phyloP scores from a whole-genome alignment of 345 rosid species.

The Salix suchowensis region DNA sequence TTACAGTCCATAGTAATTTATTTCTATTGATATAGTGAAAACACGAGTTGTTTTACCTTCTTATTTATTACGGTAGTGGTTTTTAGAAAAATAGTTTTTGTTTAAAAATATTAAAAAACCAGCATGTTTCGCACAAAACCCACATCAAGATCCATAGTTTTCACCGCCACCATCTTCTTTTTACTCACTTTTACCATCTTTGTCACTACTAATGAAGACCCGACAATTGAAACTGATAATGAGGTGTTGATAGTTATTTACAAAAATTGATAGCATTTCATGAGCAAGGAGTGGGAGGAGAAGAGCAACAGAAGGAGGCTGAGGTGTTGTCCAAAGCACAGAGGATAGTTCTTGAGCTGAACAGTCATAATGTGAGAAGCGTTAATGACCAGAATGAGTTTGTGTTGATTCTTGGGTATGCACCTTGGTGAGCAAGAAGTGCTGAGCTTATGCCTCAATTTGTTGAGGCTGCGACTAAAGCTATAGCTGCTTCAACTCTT shows the following conservation, averaged over 20 bases:
- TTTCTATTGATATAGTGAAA: no score
- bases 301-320: slow-evolving; percentile 49
- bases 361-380: slow-evolving; percentile 47
- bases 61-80: no score
- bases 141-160: no score
- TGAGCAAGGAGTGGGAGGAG: slow-evolving; percentile 39
- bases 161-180: slow-evolving; percentile 10
- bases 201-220: slow-evolving; percentile 27
- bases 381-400: slow-evolving; percentile 8
- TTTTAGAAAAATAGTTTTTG: no score
- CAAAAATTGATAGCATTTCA: slow-evolving; percentile 66
- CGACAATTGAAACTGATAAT: neutral
- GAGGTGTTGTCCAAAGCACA: slow-evolving; percentile 71
- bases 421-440: slow-evolving; percentile 83
- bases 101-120: no score
- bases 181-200: slow-evolving; percentile 31
- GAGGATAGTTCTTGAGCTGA: slow-evolving; percentile 65
- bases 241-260: slow-evolving; percentile 43
- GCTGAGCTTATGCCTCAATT: slow-evolving; percentile 90
- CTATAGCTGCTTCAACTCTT: slow-evolving; percentile 61
- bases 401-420: slow-evolving; percentile 68
- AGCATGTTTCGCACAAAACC: no score
- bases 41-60: no score
- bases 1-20: no score
- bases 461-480: slow-evolving; percentile 80